phyloP scores from a whole-genome alignment of 768 basidiomycete genomes.

The Gloeophyllum trabeum region DNA sequence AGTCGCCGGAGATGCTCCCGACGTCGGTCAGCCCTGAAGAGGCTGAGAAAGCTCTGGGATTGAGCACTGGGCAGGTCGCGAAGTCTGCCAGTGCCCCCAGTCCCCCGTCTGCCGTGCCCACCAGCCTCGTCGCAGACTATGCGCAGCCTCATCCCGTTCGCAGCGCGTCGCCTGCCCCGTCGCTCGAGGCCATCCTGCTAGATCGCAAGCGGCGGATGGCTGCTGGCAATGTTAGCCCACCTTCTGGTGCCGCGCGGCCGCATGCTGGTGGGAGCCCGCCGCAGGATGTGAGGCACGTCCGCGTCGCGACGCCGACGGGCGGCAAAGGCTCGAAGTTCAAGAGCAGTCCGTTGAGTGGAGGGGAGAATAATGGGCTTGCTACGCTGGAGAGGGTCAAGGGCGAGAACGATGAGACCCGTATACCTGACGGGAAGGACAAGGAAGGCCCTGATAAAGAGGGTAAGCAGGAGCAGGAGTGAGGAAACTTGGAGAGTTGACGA shows the following conservation, averaged over 20 bases:
- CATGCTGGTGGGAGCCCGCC: constrained; percentile 3
- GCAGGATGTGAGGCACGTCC: constrained; percentile 3
- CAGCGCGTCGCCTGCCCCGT: constrained; percentile 36
- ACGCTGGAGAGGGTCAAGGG: not conserved
- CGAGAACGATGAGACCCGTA: not conserved
- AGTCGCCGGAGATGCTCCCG: not conserved
- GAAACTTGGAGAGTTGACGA: no score
- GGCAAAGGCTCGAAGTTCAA: constrained; percentile 55
- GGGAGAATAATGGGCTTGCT: constrained; percentile 12
- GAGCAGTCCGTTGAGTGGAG: constrained; percentile 55
- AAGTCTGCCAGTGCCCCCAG: constrained; percentile 3
- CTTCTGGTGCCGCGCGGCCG: constrained; percentile 15
- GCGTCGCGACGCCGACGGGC: constrained; percentile 8
- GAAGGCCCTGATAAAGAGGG: not conserved
- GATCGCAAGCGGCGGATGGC: constrained; percentile 49
- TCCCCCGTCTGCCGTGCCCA: constrained; percentile 6
- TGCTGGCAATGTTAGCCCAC: constrained; percentile 9
- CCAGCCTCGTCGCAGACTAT: constrained; percentile 4
- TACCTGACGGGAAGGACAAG: not conserved
- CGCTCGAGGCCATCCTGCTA: constrained; percentile 55
- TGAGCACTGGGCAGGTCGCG: not conserved
- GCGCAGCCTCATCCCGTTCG: constrained; percentile 11
- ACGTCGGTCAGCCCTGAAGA: not conserved
- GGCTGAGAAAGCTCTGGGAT: no score
- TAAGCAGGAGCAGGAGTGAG: not conserved